These are phyloP conservation scores for Oryza meyeriana DNA, from an alignment of 176 grass and related monocot species.

Conservation along the genomic window DNA sequence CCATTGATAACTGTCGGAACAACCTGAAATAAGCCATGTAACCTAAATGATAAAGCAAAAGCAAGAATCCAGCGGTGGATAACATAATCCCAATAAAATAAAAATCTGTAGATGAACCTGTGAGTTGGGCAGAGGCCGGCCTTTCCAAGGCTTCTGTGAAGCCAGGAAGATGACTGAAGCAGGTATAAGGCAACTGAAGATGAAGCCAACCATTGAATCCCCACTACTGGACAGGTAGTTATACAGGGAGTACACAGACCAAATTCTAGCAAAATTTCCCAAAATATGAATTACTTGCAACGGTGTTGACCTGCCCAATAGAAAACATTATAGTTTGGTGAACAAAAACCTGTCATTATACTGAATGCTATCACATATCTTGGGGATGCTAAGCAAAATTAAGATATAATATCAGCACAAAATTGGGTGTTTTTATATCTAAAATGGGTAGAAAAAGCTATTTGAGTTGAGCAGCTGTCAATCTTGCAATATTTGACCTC, in stretches of 20 bases:
- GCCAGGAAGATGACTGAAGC: conserved; percentile 78
- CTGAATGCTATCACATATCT: conserved; percentile 2
- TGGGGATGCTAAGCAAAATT: neutral
- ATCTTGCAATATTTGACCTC: neutral
- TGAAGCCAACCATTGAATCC: conserved; percentile 76
- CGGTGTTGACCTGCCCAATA: conserved; percentile 53
- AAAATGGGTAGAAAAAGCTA: neutral
- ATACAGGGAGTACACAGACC: conserved; percentile 69
- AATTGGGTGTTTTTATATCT: neutral
- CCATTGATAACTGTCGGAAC: conserved; percentile 92
- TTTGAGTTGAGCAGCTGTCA: neutral
- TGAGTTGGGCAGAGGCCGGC: conserved; percentile 80
- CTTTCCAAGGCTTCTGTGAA: conserved; percentile 94
- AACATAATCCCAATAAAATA: conserved; percentile 34
- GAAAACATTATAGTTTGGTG: neutral
- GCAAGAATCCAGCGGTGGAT: neutral
- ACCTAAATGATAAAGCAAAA: conserved; percentile 18
- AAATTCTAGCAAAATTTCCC: conserved; percentile 88
- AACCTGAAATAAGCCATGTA: conserved; percentile 50
- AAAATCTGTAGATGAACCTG: conserved; percentile 54
- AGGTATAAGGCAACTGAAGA: conserved; percentile 95
- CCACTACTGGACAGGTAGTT: conserved; percentile 37
- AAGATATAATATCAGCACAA: neutral
- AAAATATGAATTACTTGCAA: conserved; percentile 86
- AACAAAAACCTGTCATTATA: neutral